A percentile compares a stretch with the other conserved stretches of the same genome.
Evolutionary conservation across 1,139 yeast genomes (phyloP).

Genomic region (Nakaseomyces uthaithaninus): DNA sequence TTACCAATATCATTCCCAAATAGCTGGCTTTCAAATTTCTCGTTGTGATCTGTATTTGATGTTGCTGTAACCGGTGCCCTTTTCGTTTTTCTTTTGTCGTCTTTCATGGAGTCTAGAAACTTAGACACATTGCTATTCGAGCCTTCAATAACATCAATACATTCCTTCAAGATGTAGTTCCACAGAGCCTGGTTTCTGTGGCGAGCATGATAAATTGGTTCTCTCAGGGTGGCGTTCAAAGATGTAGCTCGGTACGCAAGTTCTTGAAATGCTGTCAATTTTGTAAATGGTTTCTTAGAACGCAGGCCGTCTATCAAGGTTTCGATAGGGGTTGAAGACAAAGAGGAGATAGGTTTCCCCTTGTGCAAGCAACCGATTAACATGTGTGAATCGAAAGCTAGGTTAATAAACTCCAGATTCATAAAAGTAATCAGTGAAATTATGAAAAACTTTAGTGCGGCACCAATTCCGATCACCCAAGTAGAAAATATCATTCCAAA

Average conservation of each 20-base stretch:
- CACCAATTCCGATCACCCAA: constrained; percentile 1
- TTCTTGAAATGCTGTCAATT: constrained; percentile 68
- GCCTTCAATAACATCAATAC: constrained; percentile 42
- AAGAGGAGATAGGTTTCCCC: constrained; percentile 57
- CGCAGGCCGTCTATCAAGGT: constrained; percentile 69
- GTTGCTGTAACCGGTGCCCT: not conserved
- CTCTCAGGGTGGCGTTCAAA: constrained; percentile 41
- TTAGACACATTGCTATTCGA: constrained; percentile 24
- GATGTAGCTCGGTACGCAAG: constrained; percentile 52
- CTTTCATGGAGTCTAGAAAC: constrained; percentile 17
- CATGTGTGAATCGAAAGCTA: constrained; percentile 62
- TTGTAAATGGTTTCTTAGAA: constrained; percentile 46
- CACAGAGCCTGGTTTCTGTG: constrained; percentile 43
- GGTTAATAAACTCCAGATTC: constrained; percentile 49
- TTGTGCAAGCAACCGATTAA: constrained; percentile 78
- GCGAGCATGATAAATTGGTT: constrained; percentile 46
- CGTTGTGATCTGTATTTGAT: not conserved
- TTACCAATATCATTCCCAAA: constrained; percentile 24
- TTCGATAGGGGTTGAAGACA: constrained; percentile 63
- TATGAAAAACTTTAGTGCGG: constrained; percentile 9
- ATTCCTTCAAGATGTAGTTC: constrained; percentile 53
- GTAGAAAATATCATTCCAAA: not conserved
- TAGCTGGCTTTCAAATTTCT: constrained; percentile 14
- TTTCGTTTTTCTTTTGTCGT: not conserved
- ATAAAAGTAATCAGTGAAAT: constrained; percentile 15